Percentiles rank a stretch among this genome's conserved stretches.
phyloP scores from a whole-genome alignment of 169 alveolate genomes.

The Theileria annulata region DNA sequence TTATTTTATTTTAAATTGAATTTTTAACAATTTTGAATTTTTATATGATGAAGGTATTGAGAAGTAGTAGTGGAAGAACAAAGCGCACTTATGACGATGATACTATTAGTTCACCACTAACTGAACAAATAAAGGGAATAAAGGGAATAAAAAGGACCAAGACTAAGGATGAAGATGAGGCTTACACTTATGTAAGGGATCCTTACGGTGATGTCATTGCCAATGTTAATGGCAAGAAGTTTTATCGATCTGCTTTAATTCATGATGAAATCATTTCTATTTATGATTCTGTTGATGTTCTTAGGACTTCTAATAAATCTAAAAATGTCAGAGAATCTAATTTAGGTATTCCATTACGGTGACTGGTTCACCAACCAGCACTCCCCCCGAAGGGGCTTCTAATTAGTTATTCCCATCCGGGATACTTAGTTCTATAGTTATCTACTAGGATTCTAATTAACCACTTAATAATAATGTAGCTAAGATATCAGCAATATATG shows the following conservation, averaged over 20 bases:
- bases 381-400: background rate
- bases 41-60: too few species aligned
- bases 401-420: background rate
- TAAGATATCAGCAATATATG: constrained; percentile 63
- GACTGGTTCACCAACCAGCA: too few species aligned
- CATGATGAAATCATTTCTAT: constrained; percentile 44
- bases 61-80: background rate
- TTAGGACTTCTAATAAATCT: background rate
- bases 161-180: constrained; percentile 17
- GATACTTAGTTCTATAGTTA: background rate
- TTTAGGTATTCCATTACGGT: constrained; percentile 26
- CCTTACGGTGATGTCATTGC: constrained; percentile 50
- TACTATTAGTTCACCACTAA: background rate
- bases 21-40: too few species aligned
- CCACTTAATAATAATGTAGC: constrained; percentile 15
- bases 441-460: background rate
- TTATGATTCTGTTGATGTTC: constrained; percentile 60
- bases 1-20: too few species aligned
- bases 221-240: constrained; percentile 58
- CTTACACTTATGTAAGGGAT: background rate
- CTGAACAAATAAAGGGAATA: background rate
- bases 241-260: constrained; percentile 32
- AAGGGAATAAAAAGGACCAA: background rate
- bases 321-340: constrained; percentile 32
- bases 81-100: background rate